Evolutionary conservation across 164 flowering plant species (phyloP).

Genomic region (Hamamelis virginiana): DNA sequence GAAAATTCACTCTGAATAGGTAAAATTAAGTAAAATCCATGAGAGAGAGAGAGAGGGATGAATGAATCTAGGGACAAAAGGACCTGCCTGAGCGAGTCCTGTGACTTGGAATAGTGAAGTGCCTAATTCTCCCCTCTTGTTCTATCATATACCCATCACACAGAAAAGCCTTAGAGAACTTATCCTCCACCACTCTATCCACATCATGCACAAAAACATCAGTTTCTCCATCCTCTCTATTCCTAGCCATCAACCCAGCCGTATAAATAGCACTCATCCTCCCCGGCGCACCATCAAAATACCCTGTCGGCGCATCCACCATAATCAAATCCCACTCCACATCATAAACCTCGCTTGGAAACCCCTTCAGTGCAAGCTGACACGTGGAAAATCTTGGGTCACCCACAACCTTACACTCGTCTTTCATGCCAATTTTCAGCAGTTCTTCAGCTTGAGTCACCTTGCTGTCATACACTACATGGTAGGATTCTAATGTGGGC

Average conservation of each 20-base stretch:
- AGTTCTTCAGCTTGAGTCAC: not conserved
- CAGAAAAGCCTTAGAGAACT: slow-evolving; percentile 41
- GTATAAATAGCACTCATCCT: slow-evolving; percentile 56
- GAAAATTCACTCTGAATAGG: too few species aligned
- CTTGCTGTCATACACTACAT: not conserved
- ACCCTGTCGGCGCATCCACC: slow-evolving; percentile 69
- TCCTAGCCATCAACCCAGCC: slow-evolving; percentile 56
- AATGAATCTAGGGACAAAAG: too few species aligned
- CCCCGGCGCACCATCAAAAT: slow-evolving; percentile 46
- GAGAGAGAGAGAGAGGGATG: too few species aligned
- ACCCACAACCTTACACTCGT: slow-evolving; percentile 32
- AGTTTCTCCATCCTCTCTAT: slow-evolving; percentile 46
- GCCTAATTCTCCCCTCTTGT: slow-evolving; percentile 49
- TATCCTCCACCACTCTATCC: slow-evolving; percentile 48
- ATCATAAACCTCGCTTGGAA: slow-evolving; percentile 46
- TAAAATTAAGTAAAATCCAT: too few species aligned
- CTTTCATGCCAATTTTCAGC: slow-evolving; percentile 14
- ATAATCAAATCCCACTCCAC: slow-evolving; percentile 61
- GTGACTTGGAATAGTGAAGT: slow-evolving; percentile 51
- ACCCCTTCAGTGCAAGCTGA: slow-evolving; percentile 32
- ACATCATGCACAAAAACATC: slow-evolving; percentile 65
- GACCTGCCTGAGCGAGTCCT: slow-evolving; percentile 13
- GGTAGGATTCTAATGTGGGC: slow-evolving; percentile 1
- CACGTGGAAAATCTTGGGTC: slow-evolving; percentile 51
- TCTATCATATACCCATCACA: slow-evolving; percentile 47